Evolutionary conservation across 768 basidiomycete genomes (phyloP).

Genomic region (Lactarius hengduanensis): DNA sequence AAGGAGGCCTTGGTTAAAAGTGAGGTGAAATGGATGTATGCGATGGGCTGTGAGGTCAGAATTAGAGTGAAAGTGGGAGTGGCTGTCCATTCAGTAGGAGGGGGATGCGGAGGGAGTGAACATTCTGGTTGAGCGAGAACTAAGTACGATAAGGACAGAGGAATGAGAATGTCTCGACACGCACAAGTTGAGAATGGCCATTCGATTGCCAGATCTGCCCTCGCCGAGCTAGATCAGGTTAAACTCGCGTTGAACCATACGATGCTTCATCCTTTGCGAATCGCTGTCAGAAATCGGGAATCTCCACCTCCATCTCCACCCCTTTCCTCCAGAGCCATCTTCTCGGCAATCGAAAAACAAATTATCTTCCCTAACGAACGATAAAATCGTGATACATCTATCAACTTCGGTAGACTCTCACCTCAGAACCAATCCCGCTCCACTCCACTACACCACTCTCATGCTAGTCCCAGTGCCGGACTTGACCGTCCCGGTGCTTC

Average conservation of each 20-base stretch:
- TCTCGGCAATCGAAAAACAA: conserved; percentile 2
- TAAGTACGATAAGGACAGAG: neutral
- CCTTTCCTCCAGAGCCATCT: conserved; percentile 16
- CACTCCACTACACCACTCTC: conserved; percentile 16
- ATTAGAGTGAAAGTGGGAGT: neutral
- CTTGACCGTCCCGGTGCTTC: conserved; percentile 25
- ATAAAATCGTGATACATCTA: conserved; percentile 1
- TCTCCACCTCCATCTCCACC: conserved; percentile 20
- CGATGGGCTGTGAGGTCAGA: neutral
- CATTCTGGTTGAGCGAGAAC: neutral
- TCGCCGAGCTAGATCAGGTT: conserved; percentile 22
- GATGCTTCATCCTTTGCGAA: conserved; percentile 25
- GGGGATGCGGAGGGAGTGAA: neutral
- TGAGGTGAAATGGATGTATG: conserved; percentile 6
- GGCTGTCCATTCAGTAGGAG: neutral
- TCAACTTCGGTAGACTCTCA: conserved; percentile 6
- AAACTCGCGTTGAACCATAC: conserved; percentile 17
- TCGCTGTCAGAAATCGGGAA: conserved; percentile 28
- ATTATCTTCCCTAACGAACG: neutral
- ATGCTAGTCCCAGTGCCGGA: conserved; percentile 14
- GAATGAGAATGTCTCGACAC: conserved; percentile 20
- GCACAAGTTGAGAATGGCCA: conserved; percentile 3
- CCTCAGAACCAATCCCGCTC: conserved; percentile 6
- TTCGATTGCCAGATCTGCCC: conserved; percentile 11
- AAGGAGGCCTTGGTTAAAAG: conserved; percentile 4